A percentile compares a stretch with the other conserved stretches of the same genome.
phyloP scores from a whole-genome alignment of 441 rosid genomes.

The Populus hybrid region DNA sequence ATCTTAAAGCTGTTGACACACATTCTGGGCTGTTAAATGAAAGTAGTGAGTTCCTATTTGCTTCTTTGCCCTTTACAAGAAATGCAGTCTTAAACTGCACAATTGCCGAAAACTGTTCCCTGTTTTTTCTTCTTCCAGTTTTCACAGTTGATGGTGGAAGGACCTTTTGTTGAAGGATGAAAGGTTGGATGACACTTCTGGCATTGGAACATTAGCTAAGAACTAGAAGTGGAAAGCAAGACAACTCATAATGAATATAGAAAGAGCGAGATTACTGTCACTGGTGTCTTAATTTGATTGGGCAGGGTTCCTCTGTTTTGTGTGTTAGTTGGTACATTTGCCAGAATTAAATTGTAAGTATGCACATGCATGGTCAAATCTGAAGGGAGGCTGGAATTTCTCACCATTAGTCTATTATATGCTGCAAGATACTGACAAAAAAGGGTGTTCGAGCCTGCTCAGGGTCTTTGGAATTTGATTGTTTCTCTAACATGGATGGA shows the following conservation, averaged over 20 bases:
- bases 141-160: neutral
- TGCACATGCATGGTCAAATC: neutral
- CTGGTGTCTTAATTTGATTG: neutral
- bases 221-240: neutral
- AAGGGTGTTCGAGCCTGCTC: neutral
- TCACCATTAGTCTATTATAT: neutral
- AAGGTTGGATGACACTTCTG: neutral
- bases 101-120: neutral
- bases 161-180: neutral
- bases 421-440: neutral
- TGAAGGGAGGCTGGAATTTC: too few species aligned
- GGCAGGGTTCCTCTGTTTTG: neutral
- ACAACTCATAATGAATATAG: neutral
- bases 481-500: neutral
- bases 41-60: too few species aligned
- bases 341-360: neutral
- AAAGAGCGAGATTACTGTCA: neutral
- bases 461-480: neutral
- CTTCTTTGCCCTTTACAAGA: too few species aligned
- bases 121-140: neutral
- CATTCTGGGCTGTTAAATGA: too few species aligned
- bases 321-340: neutral
- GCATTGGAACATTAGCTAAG: neutral
- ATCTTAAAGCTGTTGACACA: neutral
- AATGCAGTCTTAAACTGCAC: too few species aligned